phyloP scores from a whole-genome alignment of 306 rosid species.

The Fragaria vesca region DNA sequence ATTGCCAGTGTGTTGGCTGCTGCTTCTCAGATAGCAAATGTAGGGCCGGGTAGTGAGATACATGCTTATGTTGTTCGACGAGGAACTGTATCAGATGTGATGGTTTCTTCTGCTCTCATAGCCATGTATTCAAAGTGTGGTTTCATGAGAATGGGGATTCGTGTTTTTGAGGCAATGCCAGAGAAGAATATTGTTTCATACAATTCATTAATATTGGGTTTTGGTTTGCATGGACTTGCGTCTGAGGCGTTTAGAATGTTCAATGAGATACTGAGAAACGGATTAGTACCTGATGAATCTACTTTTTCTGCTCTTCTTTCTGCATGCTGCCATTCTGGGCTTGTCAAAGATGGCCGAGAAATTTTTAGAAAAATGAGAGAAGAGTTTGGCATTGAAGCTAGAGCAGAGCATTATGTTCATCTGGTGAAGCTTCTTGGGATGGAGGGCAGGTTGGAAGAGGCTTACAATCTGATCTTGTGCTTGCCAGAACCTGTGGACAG shows the following conservation, averaged over 20 bases:
- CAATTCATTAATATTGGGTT: constrained; percentile 70
- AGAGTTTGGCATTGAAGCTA: constrained; percentile 52
- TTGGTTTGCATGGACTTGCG: constrained; percentile 78
- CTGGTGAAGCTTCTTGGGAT: constrained; percentile 85
- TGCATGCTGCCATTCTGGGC: constrained; percentile 84
- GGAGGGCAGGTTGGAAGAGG: constrained; percentile 75
- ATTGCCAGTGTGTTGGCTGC: constrained; percentile 71
- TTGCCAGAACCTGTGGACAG: constrained; percentile 72
- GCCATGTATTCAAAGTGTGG: constrained; percentile 89
- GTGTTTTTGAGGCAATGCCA: constrained; percentile 54
- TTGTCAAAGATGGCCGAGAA: constrained; percentile 59
- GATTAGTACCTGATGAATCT: constrained; percentile 63
- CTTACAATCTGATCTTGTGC: constrained; percentile 56
- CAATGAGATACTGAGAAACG: constrained; percentile 43
- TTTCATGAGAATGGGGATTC: constrained; percentile 52
- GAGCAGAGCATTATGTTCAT: constrained; percentile 77
- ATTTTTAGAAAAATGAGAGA: constrained; percentile 65
- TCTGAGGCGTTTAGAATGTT: constrained; percentile 58
- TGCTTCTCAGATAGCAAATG: constrained; percentile 54
- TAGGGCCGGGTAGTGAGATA: constrained; percentile 56
- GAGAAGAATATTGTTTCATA: constrained; percentile 59
- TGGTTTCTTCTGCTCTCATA: constrained; percentile 72
- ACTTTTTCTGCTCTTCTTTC: constrained; percentile 86
- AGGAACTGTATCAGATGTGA: constrained; percentile 63
- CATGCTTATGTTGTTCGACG: constrained; percentile 71